Evolutionary conservation across 306 rosid species (phyloP).

Genomic region (Hippophae tibetana): DNA sequence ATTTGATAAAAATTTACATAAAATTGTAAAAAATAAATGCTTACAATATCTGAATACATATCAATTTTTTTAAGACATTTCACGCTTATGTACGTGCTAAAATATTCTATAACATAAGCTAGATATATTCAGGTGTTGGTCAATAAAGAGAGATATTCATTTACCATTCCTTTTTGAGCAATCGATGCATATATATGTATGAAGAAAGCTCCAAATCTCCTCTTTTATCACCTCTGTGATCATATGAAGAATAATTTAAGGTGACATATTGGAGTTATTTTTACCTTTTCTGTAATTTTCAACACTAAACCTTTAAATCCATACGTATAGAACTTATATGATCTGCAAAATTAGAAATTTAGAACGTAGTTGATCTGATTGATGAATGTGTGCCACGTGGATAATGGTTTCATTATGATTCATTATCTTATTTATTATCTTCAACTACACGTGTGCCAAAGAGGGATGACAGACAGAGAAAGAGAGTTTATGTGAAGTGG

Average conservation of each 20-base stretch:
- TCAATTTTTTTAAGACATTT: no score
- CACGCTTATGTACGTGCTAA: no score
- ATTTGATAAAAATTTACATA: no score
- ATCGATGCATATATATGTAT: background rate
- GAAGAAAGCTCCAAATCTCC: slow-evolving; percentile 32
- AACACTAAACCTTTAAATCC: slow-evolving; percentile 3
- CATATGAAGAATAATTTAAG: slow-evolving; percentile 6
- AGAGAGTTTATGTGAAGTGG: slow-evolving; percentile 69
- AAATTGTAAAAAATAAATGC: no score
- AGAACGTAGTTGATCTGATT: background rate
- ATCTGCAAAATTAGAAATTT: slow-evolving; percentile 13
- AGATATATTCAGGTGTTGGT: background rate
- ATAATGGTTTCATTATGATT: slow-evolving; percentile 15
- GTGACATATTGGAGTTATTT: slow-evolving; percentile 11
- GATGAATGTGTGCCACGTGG: slow-evolving; percentile 18
- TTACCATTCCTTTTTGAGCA: background rate
- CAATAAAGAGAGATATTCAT: background rate
- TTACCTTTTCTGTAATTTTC: background rate
- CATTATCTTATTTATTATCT: slow-evolving; percentile 29
- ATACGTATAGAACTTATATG: slow-evolving; percentile 34
- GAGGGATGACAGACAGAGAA: slow-evolving; percentile 20
- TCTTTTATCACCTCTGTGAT: slow-evolving; percentile 26
- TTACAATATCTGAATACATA: no score
- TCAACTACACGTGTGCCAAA: slow-evolving; percentile 51
- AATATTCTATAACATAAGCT: no score